Conservation (phyloP, 2,329 filamentous ascomycete species). For the Botrytis cinerea region DNA sequence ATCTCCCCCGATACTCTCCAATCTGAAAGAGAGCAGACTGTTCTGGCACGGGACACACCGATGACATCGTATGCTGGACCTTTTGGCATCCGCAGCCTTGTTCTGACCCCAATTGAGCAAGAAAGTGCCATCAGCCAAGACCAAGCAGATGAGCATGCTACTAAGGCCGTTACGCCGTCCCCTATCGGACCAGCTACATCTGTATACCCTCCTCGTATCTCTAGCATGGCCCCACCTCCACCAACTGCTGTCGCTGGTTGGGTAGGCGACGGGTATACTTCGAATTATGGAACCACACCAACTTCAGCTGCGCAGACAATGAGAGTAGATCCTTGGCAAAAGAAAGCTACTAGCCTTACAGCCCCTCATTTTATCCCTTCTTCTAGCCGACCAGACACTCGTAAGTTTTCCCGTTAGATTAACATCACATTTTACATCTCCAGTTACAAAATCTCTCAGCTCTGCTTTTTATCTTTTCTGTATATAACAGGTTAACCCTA, state of each 20-base stretch:
- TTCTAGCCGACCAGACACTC: not conserved
- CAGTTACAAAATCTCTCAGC: not conserved
- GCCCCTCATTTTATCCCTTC: not conserved
- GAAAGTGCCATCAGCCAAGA: too few relatives aligned
- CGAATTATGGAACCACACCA: not conserved
- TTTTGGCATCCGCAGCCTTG: not conserved
- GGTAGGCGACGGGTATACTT: not conserved
- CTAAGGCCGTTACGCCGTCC: not conserved
- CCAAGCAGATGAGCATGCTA: not conserved
- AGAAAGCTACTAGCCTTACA: not conserved
- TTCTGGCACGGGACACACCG: not conserved
- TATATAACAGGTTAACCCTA: not conserved
- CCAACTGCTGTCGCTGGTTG: not conserved
- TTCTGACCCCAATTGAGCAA: not conserved
- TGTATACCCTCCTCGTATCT: not conserved
- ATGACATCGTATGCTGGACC: not conserved
- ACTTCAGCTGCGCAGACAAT: not conserved
- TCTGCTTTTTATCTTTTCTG: not conserved
- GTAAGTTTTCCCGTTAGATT: not conserved
- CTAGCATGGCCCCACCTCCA: not conserved
- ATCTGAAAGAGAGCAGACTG: not conserved
- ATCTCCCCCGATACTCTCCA: not conserved
- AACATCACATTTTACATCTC: too few relatives aligned
- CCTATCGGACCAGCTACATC: not conserved
- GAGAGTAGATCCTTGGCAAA: not conserved